phyloP scores from a whole-genome alignment of 2,329 filamentous ascomycete genomes.

The Apiospora sp. region DNA sequence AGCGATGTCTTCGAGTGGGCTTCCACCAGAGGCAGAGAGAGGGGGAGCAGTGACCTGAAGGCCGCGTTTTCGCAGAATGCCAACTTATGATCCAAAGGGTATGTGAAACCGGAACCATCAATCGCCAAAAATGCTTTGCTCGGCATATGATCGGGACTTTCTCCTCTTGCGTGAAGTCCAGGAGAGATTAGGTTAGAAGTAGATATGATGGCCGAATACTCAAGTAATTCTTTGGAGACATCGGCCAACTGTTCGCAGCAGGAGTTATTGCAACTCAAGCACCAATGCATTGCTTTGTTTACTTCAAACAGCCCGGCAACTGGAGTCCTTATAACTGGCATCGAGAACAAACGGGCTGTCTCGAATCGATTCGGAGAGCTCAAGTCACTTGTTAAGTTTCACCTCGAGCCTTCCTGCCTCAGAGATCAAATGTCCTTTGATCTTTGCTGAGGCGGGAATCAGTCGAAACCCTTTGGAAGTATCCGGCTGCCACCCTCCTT shows the following conservation, averaged over 20 bases:
- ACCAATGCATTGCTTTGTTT: background rate
- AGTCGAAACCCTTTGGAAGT: background rate
- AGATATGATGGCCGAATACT: background rate
- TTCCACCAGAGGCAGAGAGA: background rate
- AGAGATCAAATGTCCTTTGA: background rate
- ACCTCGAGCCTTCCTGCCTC: constrained; percentile 9
- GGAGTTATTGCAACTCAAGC: background rate
- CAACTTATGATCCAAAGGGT: background rate
- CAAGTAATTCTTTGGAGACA: background rate
- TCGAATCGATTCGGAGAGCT: background rate
- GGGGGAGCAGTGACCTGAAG: background rate
- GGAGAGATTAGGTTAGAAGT: background rate
- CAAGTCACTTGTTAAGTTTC: background rate
- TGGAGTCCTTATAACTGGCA: background rate
- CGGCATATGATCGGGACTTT: background rate
- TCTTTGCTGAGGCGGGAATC: background rate
- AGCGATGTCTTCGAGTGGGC: background rate
- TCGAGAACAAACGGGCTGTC: constrained; percentile 1
- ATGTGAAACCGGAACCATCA: background rate
- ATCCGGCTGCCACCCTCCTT: background rate
- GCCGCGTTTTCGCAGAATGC: background rate
- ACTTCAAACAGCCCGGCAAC: background rate
- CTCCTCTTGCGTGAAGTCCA: background rate
- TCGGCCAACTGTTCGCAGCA: background rate
- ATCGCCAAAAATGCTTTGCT: background rate